Percentiles rank a stretch among this genome's conserved stretches.
Conservation (phyloP, 371 early-diverging fungal genomes). For the Actinomortierella wolfii region DNA sequence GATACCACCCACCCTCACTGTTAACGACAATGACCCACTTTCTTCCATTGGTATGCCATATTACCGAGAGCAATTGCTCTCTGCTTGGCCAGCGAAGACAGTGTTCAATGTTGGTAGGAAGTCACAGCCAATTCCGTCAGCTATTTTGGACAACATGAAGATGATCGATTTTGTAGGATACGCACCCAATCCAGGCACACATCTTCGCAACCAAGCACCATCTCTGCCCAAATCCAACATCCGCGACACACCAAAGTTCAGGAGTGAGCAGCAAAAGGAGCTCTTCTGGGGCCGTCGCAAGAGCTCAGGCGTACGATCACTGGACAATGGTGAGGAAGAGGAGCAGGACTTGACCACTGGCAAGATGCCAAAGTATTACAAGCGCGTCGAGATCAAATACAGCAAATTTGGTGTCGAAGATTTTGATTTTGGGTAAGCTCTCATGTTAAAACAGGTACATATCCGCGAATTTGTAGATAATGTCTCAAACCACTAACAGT, state of each 20-base stretch:
- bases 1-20: constrained; percentile 50
- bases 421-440: constrained; percentile 89
- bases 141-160: constrained; percentile 77
- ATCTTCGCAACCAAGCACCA: constrained; percentile 76
- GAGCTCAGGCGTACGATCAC: constrained; percentile 19
- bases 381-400: constrained; percentile 83
- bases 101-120: constrained; percentile 65
- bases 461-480: background rate
- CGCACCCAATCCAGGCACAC: constrained; percentile 81
- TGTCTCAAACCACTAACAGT: background rate
- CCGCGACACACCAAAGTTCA: constrained; percentile 81
- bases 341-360: constrained; percentile 45
- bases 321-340: constrained; percentile 29
- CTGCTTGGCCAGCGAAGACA: constrained; percentile 71
- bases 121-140: constrained; percentile 62
- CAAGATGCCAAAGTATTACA: constrained; percentile 70
- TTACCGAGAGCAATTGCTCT: constrained; percentile 75
- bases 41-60: constrained; percentile 82
- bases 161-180: constrained; percentile 92
- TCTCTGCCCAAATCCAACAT: constrained; percentile 41
- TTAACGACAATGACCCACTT: constrained; percentile 74
- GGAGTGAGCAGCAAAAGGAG: constrained; percentile 83
- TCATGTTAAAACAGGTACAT: too few relatives aligned
- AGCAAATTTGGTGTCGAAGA: constrained; percentile 95
- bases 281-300: constrained; percentile 51